Evolutionary conservation across 1,284 basidiomycete genomes (phyloP).

Genomic region (Ustilago xerochloae): DNA sequence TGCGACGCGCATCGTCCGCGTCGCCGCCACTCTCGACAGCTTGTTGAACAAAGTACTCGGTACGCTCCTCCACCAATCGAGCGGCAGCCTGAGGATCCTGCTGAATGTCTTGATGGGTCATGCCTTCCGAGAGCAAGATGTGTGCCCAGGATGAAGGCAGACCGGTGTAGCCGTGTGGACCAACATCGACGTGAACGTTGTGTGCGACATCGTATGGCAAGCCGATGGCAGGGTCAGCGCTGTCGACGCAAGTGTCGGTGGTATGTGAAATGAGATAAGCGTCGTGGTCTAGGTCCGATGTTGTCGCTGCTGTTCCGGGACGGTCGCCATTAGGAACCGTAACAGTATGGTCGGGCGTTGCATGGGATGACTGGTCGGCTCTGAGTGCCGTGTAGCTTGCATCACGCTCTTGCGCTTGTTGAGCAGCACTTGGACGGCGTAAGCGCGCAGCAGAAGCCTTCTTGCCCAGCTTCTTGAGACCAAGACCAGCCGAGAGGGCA

Average conservation of each 20-base stretch:
- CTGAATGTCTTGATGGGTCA: constrained; percentile 27
- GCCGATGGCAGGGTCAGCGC: constrained; percentile 52
- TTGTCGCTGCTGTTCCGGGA: neutral
- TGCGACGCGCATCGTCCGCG: constrained; percentile 26
- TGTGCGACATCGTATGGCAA: constrained; percentile 55
- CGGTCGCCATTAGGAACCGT: neutral
- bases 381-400: constrained; percentile 25
- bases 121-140: constrained; percentile 38
- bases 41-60: constrained; percentile 42
- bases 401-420: constrained; percentile 25
- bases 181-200: constrained; percentile 61
- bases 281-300: constrained; percentile 1
- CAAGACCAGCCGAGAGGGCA: constrained; percentile 41
- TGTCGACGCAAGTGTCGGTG: constrained; percentile 18
- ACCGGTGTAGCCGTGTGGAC: constrained; percentile 57
- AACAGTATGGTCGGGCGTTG: neutral
- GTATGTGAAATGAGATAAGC: constrained; percentile 1
- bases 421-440: constrained; percentile 26
- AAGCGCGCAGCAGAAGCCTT: constrained; percentile 45
- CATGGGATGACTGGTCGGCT: neutral
- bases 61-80: constrained; percentile 30
- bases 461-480: constrained; percentile 54
- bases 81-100: constrained; percentile 38
- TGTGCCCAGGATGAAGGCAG: constrained; percentile 56
- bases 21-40: constrained; percentile 37